Evolutionary conservation across 495 filamentous ascomycete genomes (phyloP).

Genomic region (Aspergillus egyptiacus): DNA sequence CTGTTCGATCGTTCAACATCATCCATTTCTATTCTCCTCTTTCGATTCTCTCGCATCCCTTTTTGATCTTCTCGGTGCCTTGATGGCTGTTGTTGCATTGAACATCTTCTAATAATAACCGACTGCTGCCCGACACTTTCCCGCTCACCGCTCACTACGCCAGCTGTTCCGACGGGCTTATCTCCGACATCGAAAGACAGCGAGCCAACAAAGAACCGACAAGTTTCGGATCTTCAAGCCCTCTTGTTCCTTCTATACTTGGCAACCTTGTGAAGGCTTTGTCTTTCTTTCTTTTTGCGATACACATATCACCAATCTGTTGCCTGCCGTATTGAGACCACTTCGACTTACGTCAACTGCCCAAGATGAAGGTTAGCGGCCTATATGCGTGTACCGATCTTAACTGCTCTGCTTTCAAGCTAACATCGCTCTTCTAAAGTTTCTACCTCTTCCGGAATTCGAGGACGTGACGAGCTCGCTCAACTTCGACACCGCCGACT

Average conservation of each 20-base stretch:
- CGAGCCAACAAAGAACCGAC: slow-evolving; percentile 12
- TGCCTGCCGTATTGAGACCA: background rate
- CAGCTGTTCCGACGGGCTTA: slow-evolving; percentile 18
- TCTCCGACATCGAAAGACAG: slow-evolving; percentile 18
- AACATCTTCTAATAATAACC: slow-evolving; percentile 8
- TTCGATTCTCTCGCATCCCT: slow-evolving; percentile 2
- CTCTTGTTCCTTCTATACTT: background rate
- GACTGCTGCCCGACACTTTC: slow-evolving; percentile 8
- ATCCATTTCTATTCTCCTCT: slow-evolving; percentile 12
- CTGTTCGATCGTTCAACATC: slow-evolving; percentile 8
- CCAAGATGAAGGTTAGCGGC: slow-evolving; percentile 26
- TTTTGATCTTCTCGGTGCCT: slow-evolving; percentile 13
- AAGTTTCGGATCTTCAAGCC: background rate
- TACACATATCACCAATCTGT: background rate
- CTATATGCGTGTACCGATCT: background rate
- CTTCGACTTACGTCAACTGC: slow-evolving; percentile 9
- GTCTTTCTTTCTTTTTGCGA: background rate
- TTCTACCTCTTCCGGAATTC: slow-evolving; percentile 81
- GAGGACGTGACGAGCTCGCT: slow-evolving; percentile 83
- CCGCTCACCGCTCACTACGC: background rate
- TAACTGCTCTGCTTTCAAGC: background rate
- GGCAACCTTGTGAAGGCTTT: background rate
- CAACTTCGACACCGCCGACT: slow-evolving; percentile 89
- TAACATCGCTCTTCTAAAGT: slow-evolving; percentile 47
- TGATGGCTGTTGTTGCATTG: slow-evolving; percentile 6